A percentile compares a stretch with the other conserved stretches of the same genome.
Evolutionary conservation across 225 moss, liverwort and hornwort genomes (phyloP).

Genomic region (Polytrichum commune): DNA sequence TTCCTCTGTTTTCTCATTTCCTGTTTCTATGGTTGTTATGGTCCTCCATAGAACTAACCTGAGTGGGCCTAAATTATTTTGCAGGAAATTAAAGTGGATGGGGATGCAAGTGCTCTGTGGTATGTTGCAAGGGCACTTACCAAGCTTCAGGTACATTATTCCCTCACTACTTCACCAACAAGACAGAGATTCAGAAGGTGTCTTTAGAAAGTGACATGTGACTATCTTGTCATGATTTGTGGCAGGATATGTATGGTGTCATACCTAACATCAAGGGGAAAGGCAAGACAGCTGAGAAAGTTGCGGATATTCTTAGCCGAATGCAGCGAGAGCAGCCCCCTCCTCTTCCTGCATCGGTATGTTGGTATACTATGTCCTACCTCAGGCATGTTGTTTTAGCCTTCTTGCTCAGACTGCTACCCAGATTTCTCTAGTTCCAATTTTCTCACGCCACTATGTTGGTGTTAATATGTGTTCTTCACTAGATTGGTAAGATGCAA

Average conservation of each 20-base stretch:
- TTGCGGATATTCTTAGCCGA: conserved; percentile 78
- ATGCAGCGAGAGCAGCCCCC: conserved; percentile 92
- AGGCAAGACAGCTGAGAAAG: conserved; percentile 84
- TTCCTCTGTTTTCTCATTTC: neutral
- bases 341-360: conserved; percentile 61
- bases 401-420: no score
- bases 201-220: no score
- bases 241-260: conserved; percentile 79
- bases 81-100: conserved; percentile 92
- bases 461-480: no score
- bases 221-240: conserved; percentile 6
- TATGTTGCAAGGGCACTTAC: conserved; percentile 76
- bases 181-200: no score
- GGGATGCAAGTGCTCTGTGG: conserved; percentile 90
- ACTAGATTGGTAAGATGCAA: no score
- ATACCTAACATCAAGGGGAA: conserved; percentile 93
- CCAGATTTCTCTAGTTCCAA: no score
- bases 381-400: neutral
- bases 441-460: no score
- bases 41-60: neutral
- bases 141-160: conserved; percentile 66
- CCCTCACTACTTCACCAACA: neutral
- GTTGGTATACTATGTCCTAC: conserved; percentile 3
- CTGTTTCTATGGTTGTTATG: neutral
- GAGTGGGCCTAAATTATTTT: neutral